Base-by-base conservation (phyloP, 768 basidiomycete species). In the Xerocomus potaroensis region DNA sequence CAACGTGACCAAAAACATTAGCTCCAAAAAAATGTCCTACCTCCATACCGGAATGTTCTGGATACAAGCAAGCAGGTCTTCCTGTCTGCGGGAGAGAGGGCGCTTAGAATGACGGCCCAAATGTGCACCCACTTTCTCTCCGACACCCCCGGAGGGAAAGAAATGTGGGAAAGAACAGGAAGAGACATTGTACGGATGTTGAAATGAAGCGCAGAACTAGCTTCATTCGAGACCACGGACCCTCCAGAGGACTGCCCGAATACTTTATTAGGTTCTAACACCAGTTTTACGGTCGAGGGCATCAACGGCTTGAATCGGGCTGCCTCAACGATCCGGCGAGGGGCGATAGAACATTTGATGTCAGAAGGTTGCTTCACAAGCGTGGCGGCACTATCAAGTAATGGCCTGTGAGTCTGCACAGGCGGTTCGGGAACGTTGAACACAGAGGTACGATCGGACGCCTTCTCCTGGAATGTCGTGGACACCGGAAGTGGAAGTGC, bases 31-130 rank as follows among this genome's bases (percentile, higher is more conserved):
- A 16, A 19, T 3, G 19, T 19, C 48, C 22, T 56, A 80, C 83
- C 78, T 65, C 83, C 79, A 62, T 84, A 83, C 40, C 83, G 75
- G 56, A 86, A 74, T 30, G 74, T 70, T 43, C 75, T 75, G 11
- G 81, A 87, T 12, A 81, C 82, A 24, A 73, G 62, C n/a, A 62
- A 57, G 46, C 82, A 80, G 21, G 58, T 57, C 6, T 47, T 49
- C 6, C 83, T 66, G 41, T 81, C 79, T 41, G 58, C 43, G 7
- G 68, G 53, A 5, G 69, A 66, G 3, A 87, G 63, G 5, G 63
- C 67, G 48, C 76, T 76, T 7, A 88, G 65, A 14, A 81, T 65
- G 24, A 86, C 42, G 5, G 85, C 72, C 63, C 81, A 76, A 3
- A 53, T 59, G 18, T 71, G 56, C 4, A 83, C 78, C 44, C 66